Percentiles rank a stretch among this genome's conserved stretches.
These are phyloP conservation scores for Spathaspora jeffriesii DNA, from an alignment of 1,139 yeast genomes.

Conservation along the genomic window DNA sequence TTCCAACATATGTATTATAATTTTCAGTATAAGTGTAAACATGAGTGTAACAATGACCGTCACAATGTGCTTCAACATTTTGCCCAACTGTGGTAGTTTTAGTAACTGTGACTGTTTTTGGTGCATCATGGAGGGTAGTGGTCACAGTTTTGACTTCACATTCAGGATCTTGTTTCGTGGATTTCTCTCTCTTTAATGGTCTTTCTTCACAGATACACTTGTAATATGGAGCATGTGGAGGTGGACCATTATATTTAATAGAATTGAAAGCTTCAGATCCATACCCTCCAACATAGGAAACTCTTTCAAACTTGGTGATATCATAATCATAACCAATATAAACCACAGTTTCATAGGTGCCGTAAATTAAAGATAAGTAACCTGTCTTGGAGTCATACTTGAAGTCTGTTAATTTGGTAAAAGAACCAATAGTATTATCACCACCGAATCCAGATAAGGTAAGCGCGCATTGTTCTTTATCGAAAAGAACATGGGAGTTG, in stretches of 20 bases:
- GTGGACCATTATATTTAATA: background rate
- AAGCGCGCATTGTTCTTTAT: background rate
- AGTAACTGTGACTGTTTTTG: background rate
- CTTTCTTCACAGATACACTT: background rate
- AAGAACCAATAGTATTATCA: constrained; percentile 1
- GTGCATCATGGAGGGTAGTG: background rate
- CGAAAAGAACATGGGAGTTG: constrained; percentile 1
- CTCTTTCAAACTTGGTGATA: background rate
- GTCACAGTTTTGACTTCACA: background rate
- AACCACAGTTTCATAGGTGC: background rate
- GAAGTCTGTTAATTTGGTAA: background rate
- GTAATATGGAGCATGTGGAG: background rate
- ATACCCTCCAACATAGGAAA: background rate
- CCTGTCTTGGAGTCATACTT: background rate
- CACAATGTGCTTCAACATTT: background rate
- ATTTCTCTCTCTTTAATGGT: too few species aligned
- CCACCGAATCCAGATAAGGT: constrained; percentile 1
- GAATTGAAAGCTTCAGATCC: background rate
- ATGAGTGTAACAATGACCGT: background rate
- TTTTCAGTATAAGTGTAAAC: background rate
- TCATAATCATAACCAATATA: constrained; percentile 1
- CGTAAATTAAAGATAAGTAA: background rate
- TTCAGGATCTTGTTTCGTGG: background rate
- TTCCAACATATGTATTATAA: background rate
- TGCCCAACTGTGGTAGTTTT: background rate